A percentile compares a stretch with the other conserved stretches of the same genome.
phyloP scores from a whole-genome alignment of 139 green algal genomes.

The Monoraphidium neglectum region DNA sequence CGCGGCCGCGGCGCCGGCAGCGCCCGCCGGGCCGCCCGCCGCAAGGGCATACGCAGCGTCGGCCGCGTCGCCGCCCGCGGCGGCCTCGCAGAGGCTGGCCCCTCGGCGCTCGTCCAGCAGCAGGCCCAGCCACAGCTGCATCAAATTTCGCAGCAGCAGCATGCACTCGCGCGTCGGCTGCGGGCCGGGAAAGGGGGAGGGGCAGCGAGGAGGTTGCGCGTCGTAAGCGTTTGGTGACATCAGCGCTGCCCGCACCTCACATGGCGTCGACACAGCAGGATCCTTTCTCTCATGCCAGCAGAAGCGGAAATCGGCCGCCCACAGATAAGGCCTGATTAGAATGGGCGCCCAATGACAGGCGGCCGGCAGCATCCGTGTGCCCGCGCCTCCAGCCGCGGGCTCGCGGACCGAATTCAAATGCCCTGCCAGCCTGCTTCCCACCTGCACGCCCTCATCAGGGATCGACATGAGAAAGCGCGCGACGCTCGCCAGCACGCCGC shows the following conservation, averaged over 20 bases:
- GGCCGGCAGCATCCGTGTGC: too few species aligned
- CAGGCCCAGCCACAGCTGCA: conserved; percentile 45
- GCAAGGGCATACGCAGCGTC: background rate
- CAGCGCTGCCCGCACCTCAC: background rate
- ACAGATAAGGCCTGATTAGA: too few species aligned
- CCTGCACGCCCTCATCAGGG: conserved; percentile 69
- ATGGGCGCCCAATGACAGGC: too few species aligned
- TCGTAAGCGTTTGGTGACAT: background rate
- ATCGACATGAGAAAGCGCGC: conserved; percentile 52
- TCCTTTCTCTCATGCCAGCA: too few species aligned
- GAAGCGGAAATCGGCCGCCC: too few species aligned
- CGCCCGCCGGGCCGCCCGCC: background rate
- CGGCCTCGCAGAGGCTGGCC: too few species aligned
- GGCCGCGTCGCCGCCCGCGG: background rate
- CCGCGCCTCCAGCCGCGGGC: too few species aligned
- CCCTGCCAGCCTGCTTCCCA: conserved; percentile 32
- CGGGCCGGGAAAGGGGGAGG: background rate
- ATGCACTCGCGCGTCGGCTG: conserved; percentile 46
- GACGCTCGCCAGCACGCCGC: conserved; percentile 57
- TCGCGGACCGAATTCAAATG: too few species aligned
- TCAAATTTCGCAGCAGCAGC: conserved; percentile 39
- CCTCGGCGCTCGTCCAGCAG: conserved; percentile 38
- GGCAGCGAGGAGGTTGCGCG: background rate
- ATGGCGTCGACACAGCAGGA: too few species aligned
- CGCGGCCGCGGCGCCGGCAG: background rate